These are phyloP conservation scores for Magnolia officinalis DNA, from an alignment of 164 flowering plant species.

Conservation along the genomic window DNA sequence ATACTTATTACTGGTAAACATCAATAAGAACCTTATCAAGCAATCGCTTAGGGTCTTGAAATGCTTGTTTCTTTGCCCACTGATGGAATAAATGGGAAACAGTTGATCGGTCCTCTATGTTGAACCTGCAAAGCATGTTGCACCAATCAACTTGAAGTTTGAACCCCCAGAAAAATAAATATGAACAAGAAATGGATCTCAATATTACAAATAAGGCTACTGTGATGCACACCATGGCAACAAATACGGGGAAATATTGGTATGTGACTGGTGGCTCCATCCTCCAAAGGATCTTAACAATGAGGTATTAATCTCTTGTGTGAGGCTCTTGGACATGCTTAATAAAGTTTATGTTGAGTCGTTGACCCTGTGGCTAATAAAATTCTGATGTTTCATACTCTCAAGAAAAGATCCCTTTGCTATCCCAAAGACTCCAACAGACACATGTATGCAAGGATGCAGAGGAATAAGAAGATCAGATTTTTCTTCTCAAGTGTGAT, in stretches of 20 bases:
- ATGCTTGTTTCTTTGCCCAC: conserved; percentile 93
- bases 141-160: background rate
- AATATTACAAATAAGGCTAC: background rate
- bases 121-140: conserved; percentile 42
- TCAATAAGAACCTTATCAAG: conserved; percentile 66
- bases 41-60: conserved; percentile 82
- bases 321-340: background rate
- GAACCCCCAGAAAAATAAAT: background rate
- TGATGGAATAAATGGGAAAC: conserved; percentile 84
- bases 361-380: no score
- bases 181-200: background rate
- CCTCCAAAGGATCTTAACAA: background rate
- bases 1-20: background rate
- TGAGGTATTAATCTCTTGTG: background rate
- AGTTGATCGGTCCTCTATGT: conserved; percentile 58
- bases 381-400: no score
- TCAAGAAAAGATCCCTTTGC: no score
- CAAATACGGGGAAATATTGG: background rate
- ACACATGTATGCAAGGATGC: no score
- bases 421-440: no score
- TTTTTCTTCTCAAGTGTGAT: no score
- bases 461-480: no score
- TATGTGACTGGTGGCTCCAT: no score
- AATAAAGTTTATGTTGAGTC: background rate
- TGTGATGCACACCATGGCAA: background rate